Percentiles rank a stretch among this genome's conserved stretches.
Evolutionary conservation across 1,284 basidiomycete species (phyloP).

Genomic region (Tausonia pullulans): DNA sequence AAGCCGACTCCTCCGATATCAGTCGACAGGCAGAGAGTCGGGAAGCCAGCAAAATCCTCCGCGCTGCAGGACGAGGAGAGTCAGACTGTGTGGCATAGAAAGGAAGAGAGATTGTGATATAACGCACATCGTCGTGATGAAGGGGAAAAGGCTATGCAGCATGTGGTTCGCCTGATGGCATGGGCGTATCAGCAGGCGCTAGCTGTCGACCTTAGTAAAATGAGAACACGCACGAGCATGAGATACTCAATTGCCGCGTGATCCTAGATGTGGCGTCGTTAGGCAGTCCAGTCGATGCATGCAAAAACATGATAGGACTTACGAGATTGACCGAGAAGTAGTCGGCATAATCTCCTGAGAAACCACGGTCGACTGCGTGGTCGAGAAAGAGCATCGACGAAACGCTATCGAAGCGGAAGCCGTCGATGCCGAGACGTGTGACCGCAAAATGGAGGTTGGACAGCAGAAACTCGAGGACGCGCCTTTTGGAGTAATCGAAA

Average conservation of each 20-base stretch:
- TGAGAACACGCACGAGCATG: conserved; percentile 7
- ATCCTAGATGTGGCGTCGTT: not conserved
- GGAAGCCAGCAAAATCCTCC: conserved; percentile 20
- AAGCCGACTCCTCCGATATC: conserved; percentile 18
- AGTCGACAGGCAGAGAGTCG: conserved; percentile 15
- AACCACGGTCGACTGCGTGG: conserved; percentile 12
- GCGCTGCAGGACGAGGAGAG: not conserved
- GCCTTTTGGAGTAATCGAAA: conserved; percentile 16
- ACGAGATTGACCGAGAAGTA: conserved; percentile 17
- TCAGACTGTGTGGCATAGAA: no score
- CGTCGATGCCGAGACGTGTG: conserved; percentile 18
- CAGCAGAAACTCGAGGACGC: conserved; percentile 17
- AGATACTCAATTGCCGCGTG: conserved; percentile 19
- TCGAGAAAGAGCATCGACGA: conserved; percentile 17
- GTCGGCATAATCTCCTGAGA: conserved; percentile 18
- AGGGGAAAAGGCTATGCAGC: conserved; percentile 16
- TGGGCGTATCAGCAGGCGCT: not conserved
- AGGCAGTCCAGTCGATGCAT: no score
- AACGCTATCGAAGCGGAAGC: conserved; percentile 20
- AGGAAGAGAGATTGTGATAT: no score
- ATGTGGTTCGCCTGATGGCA: conserved; percentile 17
- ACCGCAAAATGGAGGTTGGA: conserved; percentile 18
- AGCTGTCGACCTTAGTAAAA: not conserved
- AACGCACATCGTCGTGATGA: conserved; percentile 12
- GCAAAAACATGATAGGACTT: not conserved